Base-by-base conservation (phyloP, 2,329 filamentous ascomycete genomes). In the Apiospora kogelbergensis region DNA sequence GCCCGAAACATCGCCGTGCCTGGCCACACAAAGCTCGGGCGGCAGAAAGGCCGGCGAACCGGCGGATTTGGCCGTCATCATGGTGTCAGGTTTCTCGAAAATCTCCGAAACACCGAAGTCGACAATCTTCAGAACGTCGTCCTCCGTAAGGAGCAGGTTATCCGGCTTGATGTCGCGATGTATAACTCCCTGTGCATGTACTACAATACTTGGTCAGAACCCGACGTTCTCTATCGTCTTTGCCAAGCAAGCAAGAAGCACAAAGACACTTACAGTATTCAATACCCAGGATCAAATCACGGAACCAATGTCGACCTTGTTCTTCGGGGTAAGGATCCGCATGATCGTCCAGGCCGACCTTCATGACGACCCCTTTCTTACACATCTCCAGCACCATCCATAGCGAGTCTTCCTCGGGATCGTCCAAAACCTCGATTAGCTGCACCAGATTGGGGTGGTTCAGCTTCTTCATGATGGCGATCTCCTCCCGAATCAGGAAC, bases 381-480 rank as follows among this genome's bases (percentile, higher is more conserved):
- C 96, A 99, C 93, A 98, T 97, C 80, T 99, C 96, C 80, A 99
- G 87, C 26, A 99, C 96, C 93, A 99, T 98, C 82, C 98, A 99
- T 15, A 99, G 83, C 3, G 95, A 97, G 80, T 99, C 96, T 77
- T 98, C 94, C 64, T 95, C 91, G 0, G 96, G 95, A 77, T 98
- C 96, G 78, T 98, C 96, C 66, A 99, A 84, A 3, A 99, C 96
- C 81, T 99, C 96, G 73, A 97, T 93, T 66, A 99, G 83, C 63
- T 92, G 90, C 17, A 98, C 95, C n/a, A 99, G 84, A 77, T 98
- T 99, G 37, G 90, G 91, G 77, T 99, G 96, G 77, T 98, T 91
- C 63, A 98, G 86, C 82, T 98, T 98, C 85, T 98, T 99, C 95
- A 99, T 98, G 78, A 98, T 97, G 69, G 96, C 96, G 75, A 98